Conservation (phyloP, 2,329 filamentous ascomycete genomes). For the Didymella arachidicola region DNA sequence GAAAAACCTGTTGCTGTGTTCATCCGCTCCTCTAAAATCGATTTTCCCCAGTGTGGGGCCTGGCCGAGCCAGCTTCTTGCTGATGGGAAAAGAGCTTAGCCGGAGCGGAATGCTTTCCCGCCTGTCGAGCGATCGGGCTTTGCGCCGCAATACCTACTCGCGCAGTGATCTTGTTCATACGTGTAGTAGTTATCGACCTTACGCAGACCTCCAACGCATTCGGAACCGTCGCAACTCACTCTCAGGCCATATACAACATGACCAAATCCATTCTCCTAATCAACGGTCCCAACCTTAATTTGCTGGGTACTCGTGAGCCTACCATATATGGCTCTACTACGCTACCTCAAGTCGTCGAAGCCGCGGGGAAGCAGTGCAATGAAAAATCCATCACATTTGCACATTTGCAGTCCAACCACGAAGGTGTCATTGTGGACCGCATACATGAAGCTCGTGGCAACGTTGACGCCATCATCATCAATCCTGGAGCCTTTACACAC, state of each 20-base stretch:
- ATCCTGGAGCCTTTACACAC: constrained; percentile 78
- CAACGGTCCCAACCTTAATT: constrained; percentile 85
- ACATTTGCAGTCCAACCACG: constrained; percentile 78
- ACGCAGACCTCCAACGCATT: neutral
- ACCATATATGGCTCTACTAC: constrained; percentile 76
- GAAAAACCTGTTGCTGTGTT: constrained; percentile 3
- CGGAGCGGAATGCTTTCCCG: constrained; percentile 11
- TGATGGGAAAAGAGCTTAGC: constrained; percentile 18
- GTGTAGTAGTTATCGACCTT: neutral
- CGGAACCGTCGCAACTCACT: neutral
- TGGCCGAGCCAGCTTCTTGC: neutral
- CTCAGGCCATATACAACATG: constrained; percentile 31
- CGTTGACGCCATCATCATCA: constrained; percentile 75
- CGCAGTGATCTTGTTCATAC: neutral
- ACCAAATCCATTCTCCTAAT: constrained; percentile 69
- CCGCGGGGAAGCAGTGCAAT: constrained; percentile 60
- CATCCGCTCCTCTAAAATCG: constrained; percentile 2
- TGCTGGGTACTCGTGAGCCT: constrained; percentile 77
- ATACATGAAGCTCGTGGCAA: constrained; percentile 71
- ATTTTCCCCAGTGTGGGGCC: constrained; percentile 12
- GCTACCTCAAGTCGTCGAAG: constrained; percentile 66
- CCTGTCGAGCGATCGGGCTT: neutral
- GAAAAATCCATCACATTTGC: constrained; percentile 61
- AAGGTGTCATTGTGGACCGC: constrained; percentile 76
- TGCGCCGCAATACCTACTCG: constrained; percentile 11